Base-by-base conservation (phyloP, 306 rosid genomes). In the Malus sylvestris region DNA sequence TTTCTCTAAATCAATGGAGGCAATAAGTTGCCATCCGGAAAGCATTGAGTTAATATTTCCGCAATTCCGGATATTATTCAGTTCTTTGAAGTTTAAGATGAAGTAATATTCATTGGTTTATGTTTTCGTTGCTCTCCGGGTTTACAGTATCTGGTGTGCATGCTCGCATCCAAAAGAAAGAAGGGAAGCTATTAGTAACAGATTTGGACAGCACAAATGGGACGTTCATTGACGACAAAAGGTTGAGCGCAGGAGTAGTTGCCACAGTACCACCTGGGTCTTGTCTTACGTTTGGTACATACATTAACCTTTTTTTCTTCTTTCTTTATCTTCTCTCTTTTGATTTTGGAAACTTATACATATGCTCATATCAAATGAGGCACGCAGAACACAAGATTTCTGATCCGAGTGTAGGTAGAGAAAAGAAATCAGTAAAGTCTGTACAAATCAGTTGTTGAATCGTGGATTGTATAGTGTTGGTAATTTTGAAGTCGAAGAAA, bases 201-300 rank as follows among this genome's bases (percentile, higher is more conserved):
- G 98, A 94, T 84, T 87, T 94, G 80, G 96, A 89, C 72, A 94
- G 97, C 91, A 94, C 97, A 52, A 94, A 94, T 74, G 98, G 98
- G 45, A 94, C 98, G 46, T 94, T 86, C 81, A 78, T 94, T 25
- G 79, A 88, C 72, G 96, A 90, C n/a, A 87, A 72, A 83, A 75
- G 93, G 71, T 84, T 94, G 72, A 85, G 69, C 71, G 92, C 97
- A 40, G 96, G 98, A 80, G 95, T 84, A 23, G 86, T 77, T 78
- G 77, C 90, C 71, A 49, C 81, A 45, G 81, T 76, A 40, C 76
- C 90, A 68, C 61, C 96, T 42, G 97, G 98, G 73, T 90, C 86
- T 73, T 67, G 35, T 65, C 76, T 94, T 80, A 86, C 82, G 71
- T 94, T 94, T 84, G 98, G 98, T 94, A 91, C n/a, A 55, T 4